Evolutionary conservation across 345 rosid genomes (phyloP).

Genomic region (Brassica nigra): DNA sequence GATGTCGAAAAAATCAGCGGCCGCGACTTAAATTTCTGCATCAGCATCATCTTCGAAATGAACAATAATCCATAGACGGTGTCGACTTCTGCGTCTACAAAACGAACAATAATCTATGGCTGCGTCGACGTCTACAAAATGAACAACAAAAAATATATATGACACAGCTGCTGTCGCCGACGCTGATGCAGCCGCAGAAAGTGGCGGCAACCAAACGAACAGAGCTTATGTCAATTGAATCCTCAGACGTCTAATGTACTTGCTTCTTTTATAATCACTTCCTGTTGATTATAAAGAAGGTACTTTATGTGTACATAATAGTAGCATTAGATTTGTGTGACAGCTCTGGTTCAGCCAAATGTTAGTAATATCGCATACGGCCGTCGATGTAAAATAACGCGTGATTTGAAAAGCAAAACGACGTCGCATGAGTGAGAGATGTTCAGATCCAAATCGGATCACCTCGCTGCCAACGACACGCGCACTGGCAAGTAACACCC

Average conservation of each 20-base stretch:
- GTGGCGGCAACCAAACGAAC: no score
- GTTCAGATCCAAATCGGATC: constrained; percentile 21
- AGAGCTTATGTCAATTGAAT: not conserved
- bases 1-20: no score
- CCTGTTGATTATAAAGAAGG: not conserved
- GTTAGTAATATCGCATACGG: not conserved
- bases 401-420: not conserved
- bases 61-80: no score
- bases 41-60: no score
- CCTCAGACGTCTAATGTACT: not conserved
- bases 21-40: no score
- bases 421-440: constrained; percentile 4
- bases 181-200: no score
- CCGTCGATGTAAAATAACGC: not conserved
- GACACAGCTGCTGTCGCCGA: no score
- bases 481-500: not conserved
- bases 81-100: no score
- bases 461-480: not conserved
- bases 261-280: not conserved
- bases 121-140: no score
- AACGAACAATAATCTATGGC: no score
- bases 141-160: no score
- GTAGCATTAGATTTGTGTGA: not conserved
- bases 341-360: not conserved
- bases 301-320: no score